These are phyloP conservation scores for Trichoderma sp. DNA, from an alignment of 2,329 filamentous ascomycete genomes.

Conservation along the genomic window DNA sequence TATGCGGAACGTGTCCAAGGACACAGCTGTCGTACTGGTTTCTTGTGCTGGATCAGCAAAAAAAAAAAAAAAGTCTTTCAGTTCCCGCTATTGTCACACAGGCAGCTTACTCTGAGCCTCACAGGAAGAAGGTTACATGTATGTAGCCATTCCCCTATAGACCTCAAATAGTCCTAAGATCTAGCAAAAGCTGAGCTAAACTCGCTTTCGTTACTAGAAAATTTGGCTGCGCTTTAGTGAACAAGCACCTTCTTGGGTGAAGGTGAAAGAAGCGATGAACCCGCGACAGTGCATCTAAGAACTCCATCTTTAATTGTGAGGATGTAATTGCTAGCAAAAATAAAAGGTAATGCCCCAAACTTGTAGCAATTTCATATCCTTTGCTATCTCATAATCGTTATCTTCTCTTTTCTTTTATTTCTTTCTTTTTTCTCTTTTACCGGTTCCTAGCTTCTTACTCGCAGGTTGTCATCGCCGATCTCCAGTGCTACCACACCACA, in stretches of 20 bases:
- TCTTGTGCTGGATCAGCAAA: too few species aligned
- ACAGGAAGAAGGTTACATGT: too few species aligned
- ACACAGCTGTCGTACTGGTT: too few species aligned
- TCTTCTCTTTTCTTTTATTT: background rate
- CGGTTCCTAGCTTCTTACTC: background rate
- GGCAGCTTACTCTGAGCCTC: too few species aligned
- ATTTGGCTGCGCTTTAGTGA: background rate
- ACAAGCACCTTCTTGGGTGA: background rate
- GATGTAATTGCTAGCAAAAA: too few species aligned
- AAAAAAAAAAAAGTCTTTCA: too few species aligned
- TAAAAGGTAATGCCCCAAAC: background rate
- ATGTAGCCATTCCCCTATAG: too few species aligned
- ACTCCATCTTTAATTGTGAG: too few species aligned
- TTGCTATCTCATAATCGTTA: background rate
- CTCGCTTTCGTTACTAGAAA: background rate
- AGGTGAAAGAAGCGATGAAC: background rate
- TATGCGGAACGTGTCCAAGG: too few species aligned
- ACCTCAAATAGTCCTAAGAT: too few species aligned
- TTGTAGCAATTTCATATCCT: background rate
- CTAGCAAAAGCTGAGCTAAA: background rate
- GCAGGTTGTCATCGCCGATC: background rate
- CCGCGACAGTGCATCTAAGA: background rate
- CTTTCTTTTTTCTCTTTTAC: background rate
- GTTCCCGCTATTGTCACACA: too few species aligned
- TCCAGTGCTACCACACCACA: background rate